phyloP scores from a whole-genome alignment of 371 early-diverging fungal genomes.

The Paraphysoderma sedebokerense region DNA sequence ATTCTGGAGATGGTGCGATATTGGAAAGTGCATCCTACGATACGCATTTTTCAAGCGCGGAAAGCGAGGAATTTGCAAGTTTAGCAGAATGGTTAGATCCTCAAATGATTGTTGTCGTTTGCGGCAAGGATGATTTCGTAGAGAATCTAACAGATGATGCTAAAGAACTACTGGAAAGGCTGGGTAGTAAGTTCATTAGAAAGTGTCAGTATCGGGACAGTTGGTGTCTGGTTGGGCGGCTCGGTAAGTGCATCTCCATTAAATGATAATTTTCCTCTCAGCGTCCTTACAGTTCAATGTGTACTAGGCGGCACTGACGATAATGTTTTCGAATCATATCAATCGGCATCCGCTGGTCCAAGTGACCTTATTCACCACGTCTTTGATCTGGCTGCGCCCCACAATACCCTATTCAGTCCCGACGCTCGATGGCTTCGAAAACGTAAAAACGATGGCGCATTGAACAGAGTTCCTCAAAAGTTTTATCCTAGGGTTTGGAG shows the following conservation, averaged over 20 bases:
- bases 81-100: constrained; percentile 40
- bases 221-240: constrained; percentile 59
- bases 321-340: constrained; percentile 10
- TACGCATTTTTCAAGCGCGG: constrained; percentile 50
- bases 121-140: constrained; percentile 49
- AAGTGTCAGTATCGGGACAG: constrained; percentile 52
- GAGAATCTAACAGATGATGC: constrained; percentile 45
- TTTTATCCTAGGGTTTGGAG: constrained; percentile 67
- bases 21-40: constrained; percentile 54
- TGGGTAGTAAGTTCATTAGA: constrained; percentile 41
- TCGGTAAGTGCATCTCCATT: too few species aligned
- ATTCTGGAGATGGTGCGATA: constrained; percentile 42
- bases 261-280: too few species aligned
- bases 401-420: constrained; percentile 8
- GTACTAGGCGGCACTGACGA: neutral
- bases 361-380: constrained; percentile 13
- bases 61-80: constrained; percentile 45
- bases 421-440: constrained; percentile 61
- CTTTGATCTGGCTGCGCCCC: neutral
- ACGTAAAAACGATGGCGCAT: constrained; percentile 65
- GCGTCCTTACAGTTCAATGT: too few species aligned
- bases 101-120: constrained; percentile 45
- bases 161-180: constrained; percentile 24
- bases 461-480: constrained; percentile 56
- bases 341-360: constrained; percentile 24